These are phyloP conservation scores for Penicillium sp. DNA, from an alignment of 2,329 filamentous ascomycete genomes.

Conservation along the genomic window DNA sequence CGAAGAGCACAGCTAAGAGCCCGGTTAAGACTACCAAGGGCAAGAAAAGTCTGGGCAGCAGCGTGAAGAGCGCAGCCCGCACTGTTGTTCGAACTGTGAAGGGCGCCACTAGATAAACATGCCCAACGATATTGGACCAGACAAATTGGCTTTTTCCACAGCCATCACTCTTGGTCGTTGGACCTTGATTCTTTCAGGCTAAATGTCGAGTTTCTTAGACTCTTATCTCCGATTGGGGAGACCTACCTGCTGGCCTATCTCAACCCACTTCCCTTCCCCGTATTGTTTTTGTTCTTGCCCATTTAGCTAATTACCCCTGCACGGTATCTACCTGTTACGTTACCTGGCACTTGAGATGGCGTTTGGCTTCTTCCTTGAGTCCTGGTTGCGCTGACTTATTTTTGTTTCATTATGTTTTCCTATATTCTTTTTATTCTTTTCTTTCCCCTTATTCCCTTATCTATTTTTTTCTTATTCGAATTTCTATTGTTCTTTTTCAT, in stretches of 20 bases:
- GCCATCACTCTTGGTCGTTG: background rate
- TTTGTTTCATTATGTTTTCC: background rate
- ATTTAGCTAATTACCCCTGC: background rate
- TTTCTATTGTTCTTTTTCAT: background rate
- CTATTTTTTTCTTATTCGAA: background rate
- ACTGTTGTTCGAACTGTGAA: conserved; percentile 20
- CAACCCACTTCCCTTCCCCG: background rate
- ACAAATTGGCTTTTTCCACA: background rate
- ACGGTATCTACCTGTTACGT: background rate
- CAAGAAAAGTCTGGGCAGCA: conserved; percentile 10
- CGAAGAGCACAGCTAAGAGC: conserved; percentile 6
- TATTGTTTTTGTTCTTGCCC: background rate
- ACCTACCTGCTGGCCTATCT: background rate
- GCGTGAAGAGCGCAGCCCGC: conserved; percentile 16
- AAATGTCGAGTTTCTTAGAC: background rate
- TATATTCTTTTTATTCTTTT: background rate
- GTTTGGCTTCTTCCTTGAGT: background rate
- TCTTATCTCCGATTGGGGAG: background rate
- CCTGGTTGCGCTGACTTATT: background rate
- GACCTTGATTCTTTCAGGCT: background rate
- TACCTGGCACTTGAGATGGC: background rate
- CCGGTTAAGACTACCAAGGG: conserved; percentile 7
- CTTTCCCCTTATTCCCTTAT: background rate
- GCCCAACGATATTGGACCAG: background rate
- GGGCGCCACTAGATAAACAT: conserved; percentile 11